Conservation (phyloP, 192 early-diverging fungal genomes). For the Dissophora ornata region DNA sequence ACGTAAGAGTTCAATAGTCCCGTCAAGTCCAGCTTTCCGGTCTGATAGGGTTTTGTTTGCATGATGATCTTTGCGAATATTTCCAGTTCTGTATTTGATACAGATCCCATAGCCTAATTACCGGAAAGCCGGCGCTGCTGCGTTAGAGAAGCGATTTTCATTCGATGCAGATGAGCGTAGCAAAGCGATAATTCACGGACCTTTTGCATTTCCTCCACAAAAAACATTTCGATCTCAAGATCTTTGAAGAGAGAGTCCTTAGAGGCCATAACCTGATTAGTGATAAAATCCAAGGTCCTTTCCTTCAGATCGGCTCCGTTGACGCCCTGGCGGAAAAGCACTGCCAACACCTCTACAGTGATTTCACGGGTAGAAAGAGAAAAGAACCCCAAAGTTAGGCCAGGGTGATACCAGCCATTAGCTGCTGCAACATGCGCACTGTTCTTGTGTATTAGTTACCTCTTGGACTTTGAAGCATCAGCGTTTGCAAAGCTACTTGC, state of each 20-base stretch:
- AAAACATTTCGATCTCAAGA: conserved; percentile 41
- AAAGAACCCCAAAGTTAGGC: too few species aligned
- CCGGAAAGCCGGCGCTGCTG: too few species aligned
- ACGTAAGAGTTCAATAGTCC: conserved; percentile 27
- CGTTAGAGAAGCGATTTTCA: too few species aligned
- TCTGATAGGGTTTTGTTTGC: conserved; percentile 33
- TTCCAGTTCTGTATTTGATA: conserved; percentile 38
- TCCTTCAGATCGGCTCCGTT: conserved; percentile 41
- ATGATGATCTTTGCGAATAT: conserved; percentile 47
- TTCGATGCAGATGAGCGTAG: too few species aligned
- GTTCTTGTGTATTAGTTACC: neutral
- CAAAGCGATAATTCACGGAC: too few species aligned
- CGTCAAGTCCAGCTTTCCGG: conserved; percentile 28
- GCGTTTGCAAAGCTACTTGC: conserved; percentile 28
- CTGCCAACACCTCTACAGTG: conserved; percentile 41
- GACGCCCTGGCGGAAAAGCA: conserved; percentile 41
- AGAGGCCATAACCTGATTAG: conserved; percentile 26
- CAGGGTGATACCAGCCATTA: too few species aligned
- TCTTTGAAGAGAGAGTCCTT: conserved; percentile 27
- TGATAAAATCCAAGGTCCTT: conserved; percentile 34
- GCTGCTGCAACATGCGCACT: too few species aligned
- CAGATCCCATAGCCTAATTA: conserved; percentile 40
- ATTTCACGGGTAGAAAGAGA: neutral
- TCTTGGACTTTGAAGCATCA: conserved; percentile 44
- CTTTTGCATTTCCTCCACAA: conserved; percentile 44